phyloP scores from a whole-genome alignment of 257 asterid genomes.

The Penstemon newberryi region DNA sequence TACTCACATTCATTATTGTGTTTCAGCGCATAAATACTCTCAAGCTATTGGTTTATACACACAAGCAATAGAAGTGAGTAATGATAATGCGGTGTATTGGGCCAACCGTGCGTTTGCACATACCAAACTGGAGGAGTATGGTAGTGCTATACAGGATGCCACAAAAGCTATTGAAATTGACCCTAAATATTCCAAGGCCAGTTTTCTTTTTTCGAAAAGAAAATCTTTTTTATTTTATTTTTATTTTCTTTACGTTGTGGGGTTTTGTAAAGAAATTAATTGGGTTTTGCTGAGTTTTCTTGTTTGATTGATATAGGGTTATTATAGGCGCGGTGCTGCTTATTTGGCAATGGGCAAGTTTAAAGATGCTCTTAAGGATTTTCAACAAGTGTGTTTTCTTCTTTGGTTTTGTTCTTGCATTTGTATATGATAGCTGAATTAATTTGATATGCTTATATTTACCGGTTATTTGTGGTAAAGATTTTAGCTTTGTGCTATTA shows the following conservation, averaged over 20 bases:
- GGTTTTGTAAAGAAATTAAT: constrained; percentile 12
- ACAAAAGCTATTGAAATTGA: no score
- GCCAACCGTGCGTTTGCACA: constrained; percentile 87
- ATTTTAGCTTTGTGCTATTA: constrained; percentile 4
- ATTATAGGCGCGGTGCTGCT: constrained; percentile 96
- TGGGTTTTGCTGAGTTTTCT: constrained; percentile 17
- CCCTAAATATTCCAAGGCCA: constrained; percentile 62
- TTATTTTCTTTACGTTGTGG: background rate
- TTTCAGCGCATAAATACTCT: constrained; percentile 43
- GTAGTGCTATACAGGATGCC: no score
- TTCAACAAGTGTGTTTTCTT: constrained; percentile 63
- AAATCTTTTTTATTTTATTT: background rate
- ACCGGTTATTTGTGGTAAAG: constrained; percentile 9
- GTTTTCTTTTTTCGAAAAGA: constrained; percentile 10
- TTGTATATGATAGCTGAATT: constrained; percentile 21
- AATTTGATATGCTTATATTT: no score
- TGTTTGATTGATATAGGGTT: constrained; percentile 54
- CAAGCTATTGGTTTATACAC: constrained; percentile 54
- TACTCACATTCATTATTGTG: no score
- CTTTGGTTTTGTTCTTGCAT: constrained; percentile 9
- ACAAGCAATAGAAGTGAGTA: constrained; percentile 61
- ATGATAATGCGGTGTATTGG: constrained; percentile 49
- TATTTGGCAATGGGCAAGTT: constrained; percentile 94
- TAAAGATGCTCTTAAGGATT: constrained; percentile 91
- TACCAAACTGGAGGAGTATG: constrained; percentile 29